A percentile compares a stretch with the other conserved stretches of the same genome.
Conservation (phyloP, 2,329 filamentous ascomycete genomes). For the Pyricularia grisea region DNA sequence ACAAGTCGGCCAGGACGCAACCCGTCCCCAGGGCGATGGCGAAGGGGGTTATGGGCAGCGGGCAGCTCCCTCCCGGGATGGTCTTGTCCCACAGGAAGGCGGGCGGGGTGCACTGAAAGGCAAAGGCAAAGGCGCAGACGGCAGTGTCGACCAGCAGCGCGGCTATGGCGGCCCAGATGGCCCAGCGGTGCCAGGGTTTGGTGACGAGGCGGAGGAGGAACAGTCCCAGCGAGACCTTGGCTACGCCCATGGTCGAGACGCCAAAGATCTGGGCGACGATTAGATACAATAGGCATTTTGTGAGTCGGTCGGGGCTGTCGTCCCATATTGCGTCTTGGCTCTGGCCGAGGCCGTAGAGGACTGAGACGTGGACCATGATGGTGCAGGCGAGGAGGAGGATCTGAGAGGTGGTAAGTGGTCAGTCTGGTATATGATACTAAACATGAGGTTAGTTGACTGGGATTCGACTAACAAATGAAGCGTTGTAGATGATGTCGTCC, state of each 20-base stretch:
- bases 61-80: conserved; percentile 23
- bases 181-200: conserved; percentile 20
- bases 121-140: conserved; percentile 22
- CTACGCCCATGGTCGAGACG: conserved; percentile 25
- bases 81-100: conserved; percentile 25
- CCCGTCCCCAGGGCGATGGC: conserved; percentile 25
- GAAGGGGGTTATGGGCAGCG: conserved; percentile 24
- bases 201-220: conserved; percentile 27
- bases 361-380: conserved; percentile 2
- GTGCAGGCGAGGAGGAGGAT: conserved; percentile 1
- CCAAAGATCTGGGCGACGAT: conserved; percentile 12
- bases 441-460: too few species aligned
- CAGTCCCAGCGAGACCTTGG: conserved; percentile 27
- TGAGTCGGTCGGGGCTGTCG: conserved; percentile 1
- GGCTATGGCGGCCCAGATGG: conserved; percentile 21
- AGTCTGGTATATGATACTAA: background rate
- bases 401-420: background rate
- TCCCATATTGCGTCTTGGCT: background rate
- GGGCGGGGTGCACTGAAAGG: conserved; percentile 25
- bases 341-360: conserved; percentile 1
- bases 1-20: conserved; percentile 28
- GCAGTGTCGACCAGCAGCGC: conserved; percentile 15
- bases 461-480: background rate
- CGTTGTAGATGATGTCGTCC: conserved; percentile 3
- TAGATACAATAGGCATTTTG: background rate